phyloP scores from a whole-genome alignment of 2,329 filamentous ascomycete genomes.

The Dactylellina cionopaga region DNA sequence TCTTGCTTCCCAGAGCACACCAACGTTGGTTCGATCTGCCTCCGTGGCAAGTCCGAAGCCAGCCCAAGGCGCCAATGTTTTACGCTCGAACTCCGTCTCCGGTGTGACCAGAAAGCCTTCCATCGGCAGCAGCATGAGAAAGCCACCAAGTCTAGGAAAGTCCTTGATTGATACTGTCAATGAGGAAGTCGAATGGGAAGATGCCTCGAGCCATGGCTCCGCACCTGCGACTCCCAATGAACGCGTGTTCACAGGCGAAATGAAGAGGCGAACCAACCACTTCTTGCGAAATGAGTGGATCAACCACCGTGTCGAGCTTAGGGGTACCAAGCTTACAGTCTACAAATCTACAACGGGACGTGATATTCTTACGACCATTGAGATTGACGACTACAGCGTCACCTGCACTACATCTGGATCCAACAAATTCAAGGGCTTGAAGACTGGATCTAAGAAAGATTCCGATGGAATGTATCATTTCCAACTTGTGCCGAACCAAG shows the following conservation, averaged over 20 bases:
- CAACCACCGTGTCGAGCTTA: conserved; percentile 87
- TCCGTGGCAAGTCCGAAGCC: conserved; percentile 33
- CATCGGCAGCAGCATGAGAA: conserved; percentile 20
- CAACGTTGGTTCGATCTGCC: conserved; percentile 36
- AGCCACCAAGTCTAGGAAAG: conserved; percentile 49
- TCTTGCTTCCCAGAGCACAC: conserved; percentile 40
- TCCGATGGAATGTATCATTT: conserved; percentile 79
- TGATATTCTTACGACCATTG: conserved; percentile 62
- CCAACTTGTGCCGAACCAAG: conserved; percentile 79
- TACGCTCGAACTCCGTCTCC: conserved; percentile 40
- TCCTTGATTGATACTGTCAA: conserved; percentile 55
- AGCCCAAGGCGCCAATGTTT: conserved; percentile 13
- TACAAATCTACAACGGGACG: conserved; percentile 66
- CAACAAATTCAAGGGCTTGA: conserved; percentile 83
- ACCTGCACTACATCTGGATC: conserved; percentile 81
- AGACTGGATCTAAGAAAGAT: conserved; percentile 69
- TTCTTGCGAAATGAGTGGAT: conserved; percentile 95
- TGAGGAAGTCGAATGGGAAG: conserved; percentile 57
- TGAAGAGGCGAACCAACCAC: conserved; percentile 91
- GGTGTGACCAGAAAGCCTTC: conserved; percentile 27
- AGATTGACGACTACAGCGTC: conserved; percentile 88
- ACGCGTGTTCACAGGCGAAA: conserved; percentile 80
- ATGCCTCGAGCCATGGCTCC: conserved; percentile 54
- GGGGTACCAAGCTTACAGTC: conserved; percentile 78
- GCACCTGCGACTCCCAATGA: conserved; percentile 60